Evolutionary conservation across 192 early-diverging fungal genomes (phyloP), one percentile per base, ranked within the genome.

Genomic region (Coemansia sp.): DNA sequence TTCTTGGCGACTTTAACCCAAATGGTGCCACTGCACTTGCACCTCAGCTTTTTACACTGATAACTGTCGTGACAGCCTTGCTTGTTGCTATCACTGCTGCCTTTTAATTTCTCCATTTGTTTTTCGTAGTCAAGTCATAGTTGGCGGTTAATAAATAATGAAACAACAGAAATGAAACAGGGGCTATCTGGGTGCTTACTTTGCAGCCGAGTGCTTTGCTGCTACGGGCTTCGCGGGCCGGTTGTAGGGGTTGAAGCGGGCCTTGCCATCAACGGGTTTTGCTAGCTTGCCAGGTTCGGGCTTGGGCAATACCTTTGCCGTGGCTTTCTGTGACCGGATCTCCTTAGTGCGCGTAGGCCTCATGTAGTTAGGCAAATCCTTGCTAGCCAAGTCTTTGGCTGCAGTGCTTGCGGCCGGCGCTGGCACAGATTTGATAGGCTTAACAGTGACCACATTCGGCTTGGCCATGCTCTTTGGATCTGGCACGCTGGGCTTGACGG

Each of bases 331-430:
- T 8, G 80, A 62, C 62, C 80, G 67, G 37, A 58, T 66, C 66
- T 77, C 75, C 6, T 75, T 71, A 21, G 79, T 72, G 23, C 66
- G 64, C 2, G 79, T 82, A 19, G 79, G 57, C 21, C 62, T 64
- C 79, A 82, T 82, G 61, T 82, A 82, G 32, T 62, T 64, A 9
- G 79, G 79, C 6, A 77, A 46, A 37, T 23, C 50, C 58, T 67
- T 69, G 21, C 44, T 53, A 1, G 23, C 67, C 11, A 32, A 52
- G 32, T 53, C 57, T 28, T 64, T 71, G 7, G 21, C 11, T 3
- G 35, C 43, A 57, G 42, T 39, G 32, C 19, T 66, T 35, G 63
- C 28, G 35, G 33, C 37, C 8, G 50, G 19, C 6, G 63, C 23
- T 6, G 28, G 30, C 69, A 47, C 64, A 16, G 60, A n/a, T 16